Percentiles rank a stretch among this genome's conserved stretches.
phyloP scores from a whole-genome alignment of 140 eudicot species.

The Cichorium intybus region DNA sequence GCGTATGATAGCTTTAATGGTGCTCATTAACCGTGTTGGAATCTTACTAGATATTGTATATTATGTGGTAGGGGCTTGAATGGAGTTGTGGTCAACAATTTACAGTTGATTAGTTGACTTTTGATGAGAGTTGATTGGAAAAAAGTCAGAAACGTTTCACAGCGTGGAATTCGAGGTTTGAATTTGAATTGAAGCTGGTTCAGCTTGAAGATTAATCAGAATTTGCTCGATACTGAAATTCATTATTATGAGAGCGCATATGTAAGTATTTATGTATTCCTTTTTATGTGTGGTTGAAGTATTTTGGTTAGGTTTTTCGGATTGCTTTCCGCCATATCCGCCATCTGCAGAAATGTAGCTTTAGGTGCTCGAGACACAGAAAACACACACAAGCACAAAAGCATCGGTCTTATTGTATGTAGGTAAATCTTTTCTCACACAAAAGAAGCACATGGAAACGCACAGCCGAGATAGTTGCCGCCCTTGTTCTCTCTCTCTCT shows the following conservation, averaged over 20 bases:
- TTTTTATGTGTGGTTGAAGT: not conserved
- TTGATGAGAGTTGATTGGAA: not conserved
- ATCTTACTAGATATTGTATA: not conserved
- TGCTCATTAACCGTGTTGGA: not conserved
- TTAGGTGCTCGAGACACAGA: conserved; percentile 2
- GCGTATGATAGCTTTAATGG: conserved; percentile 2
- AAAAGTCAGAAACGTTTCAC: conserved; percentile 1
- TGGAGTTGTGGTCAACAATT: conserved; percentile 23
- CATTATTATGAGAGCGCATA: not conserved
- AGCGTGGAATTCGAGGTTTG: conserved; percentile 15
- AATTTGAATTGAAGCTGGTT: conserved; percentile 14
- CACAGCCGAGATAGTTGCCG: too few species aligned
- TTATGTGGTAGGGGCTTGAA: not conserved
- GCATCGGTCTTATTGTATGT: not conserved
- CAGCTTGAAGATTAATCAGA: conserved; percentile 9
- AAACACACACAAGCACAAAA: too few species aligned
- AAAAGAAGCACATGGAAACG: too few species aligned
- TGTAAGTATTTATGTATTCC: not conserved
- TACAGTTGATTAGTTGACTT: conserved; percentile 25
- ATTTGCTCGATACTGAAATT: conserved; percentile 10
- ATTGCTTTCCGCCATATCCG: conserved; percentile 10
- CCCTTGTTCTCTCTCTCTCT: too few species aligned
- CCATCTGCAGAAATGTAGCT: conserved; percentile 11
- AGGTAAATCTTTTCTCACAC: too few species aligned
- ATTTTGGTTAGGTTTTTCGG: conserved; percentile 9